These are phyloP conservation scores for Kitagawia praeruptora DNA, from an alignment of 129 eudicot species.

Conservation along the genomic window DNA sequence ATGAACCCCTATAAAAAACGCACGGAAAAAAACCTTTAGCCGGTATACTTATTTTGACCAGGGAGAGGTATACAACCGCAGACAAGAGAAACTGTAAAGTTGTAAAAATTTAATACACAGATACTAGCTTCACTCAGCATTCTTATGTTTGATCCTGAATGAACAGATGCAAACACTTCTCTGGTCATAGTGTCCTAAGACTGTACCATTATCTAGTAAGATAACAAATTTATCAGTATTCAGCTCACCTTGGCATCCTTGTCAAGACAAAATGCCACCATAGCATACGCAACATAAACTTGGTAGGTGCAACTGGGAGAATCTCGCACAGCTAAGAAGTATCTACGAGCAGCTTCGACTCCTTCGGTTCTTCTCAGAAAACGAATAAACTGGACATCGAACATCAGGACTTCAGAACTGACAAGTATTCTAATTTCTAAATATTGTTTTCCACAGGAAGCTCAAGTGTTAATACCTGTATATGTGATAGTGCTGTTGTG, in stretches of 20 bases:
- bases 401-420: background rate
- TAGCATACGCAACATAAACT: slow-evolving; percentile 95
- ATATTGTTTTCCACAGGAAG: background rate
- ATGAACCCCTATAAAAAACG: background rate
- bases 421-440: background rate
- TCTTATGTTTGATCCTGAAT: background rate
- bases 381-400: slow-evolving; percentile 56
- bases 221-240: slow-evolving; percentile 9
- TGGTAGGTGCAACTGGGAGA: slow-evolving; percentile 93
- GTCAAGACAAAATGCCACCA: slow-evolving; percentile 91
- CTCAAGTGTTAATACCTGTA: slow-evolving; percentile 48
- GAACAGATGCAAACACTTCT: background rate
- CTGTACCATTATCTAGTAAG: background rate
- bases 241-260: slow-evolving; percentile 97
- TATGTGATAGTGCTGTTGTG: slow-evolving; percentile 78
- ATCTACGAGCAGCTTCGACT: slow-evolving; percentile 90
- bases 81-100: background rate
- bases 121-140: background rate
- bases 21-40: background rate
- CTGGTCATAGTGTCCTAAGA: background rate
- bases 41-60: background rate
- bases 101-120: background rate
- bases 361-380: slow-evolving; percentile 98
- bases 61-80: background rate
- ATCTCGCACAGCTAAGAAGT: slow-evolving; percentile 76